These are phyloP conservation scores for Plasmodium sp. DNA, from an alignment of 169 alveolate genomes.

Conservation along the genomic window DNA sequence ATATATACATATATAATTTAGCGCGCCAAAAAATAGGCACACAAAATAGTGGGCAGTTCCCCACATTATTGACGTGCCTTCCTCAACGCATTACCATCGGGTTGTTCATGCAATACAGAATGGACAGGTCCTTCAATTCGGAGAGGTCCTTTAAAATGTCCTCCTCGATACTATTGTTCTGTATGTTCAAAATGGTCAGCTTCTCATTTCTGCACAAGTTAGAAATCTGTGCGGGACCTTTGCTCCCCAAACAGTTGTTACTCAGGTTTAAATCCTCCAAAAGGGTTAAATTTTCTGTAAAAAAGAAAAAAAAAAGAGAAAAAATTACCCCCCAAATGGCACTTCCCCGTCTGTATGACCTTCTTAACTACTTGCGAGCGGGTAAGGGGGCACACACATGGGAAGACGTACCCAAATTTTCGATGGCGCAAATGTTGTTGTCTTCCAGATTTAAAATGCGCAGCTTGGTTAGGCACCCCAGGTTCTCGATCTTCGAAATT, in stretches of 20 bases:
- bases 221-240: constrained; percentile 3
- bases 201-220: constrained; percentile 17
- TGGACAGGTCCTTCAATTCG: neutral
- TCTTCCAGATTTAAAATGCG: constrained; percentile 61
- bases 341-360: neutral
- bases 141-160: constrained; percentile 33
- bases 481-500: constrained; percentile 52
- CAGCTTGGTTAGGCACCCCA: constrained; percentile 17
- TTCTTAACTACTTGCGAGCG: neutral
- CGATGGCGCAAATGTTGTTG: constrained; percentile 38
- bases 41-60: neutral
- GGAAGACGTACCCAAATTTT: constrained; percentile 51
- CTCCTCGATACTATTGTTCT: constrained; percentile 49
- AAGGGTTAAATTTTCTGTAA: constrained; percentile 9
- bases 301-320: neutral
- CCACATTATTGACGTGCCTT: neutral
- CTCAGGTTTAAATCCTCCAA: constrained; percentile 64
- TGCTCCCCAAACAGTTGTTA: constrained; percentile 59
- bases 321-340: neutral
- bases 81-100: constrained; percentile 35
- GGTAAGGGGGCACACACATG: neutral
- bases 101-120: constrained; percentile 51
- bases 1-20: neutral
- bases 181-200: constrained; percentile 25
- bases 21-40: neutral